phyloP scores from a whole-genome alignment of 306 rosid species.

The Comarum palustre region DNA sequence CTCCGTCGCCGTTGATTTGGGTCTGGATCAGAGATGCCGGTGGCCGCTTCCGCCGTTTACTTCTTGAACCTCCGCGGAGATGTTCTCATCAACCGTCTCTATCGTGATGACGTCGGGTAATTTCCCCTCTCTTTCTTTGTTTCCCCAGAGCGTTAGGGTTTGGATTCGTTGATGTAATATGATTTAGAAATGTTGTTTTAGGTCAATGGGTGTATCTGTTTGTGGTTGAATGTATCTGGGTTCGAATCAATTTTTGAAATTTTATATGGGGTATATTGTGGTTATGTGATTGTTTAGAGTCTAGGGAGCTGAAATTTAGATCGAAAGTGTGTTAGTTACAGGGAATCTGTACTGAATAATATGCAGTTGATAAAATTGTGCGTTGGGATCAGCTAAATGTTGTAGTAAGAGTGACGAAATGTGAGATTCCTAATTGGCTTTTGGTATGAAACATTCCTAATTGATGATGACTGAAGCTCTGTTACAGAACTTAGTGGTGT shows the following conservation, averaged over 20 bases:
- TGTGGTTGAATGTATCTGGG: background rate
- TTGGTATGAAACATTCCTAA: background rate
- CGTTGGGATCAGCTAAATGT: background rate
- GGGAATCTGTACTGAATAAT: background rate
- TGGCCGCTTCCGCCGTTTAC: conserved; percentile 89
- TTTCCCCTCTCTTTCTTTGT: conserved; percentile 1
- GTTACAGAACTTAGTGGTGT: background rate
- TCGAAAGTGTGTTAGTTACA: background rate
- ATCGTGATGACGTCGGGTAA: conserved; percentile 96
- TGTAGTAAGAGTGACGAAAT: background rate
- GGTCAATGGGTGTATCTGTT: conserved; percentile 1
- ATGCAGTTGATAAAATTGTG: background rate
- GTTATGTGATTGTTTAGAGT: background rate
- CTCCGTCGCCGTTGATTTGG: conserved; percentile 27
- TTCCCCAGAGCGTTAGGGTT: background rate
- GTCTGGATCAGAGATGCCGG: conserved; percentile 72
- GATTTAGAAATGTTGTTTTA: background rate
- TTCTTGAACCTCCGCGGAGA: conserved; percentile 92
- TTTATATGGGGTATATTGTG: background rate
- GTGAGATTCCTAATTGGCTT: background rate
- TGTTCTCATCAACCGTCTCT: conserved; percentile 94
- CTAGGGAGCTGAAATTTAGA: background rate
- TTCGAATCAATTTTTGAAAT: background rate
- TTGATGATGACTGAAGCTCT: background rate
- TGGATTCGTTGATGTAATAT: background rate